phyloP scores from a whole-genome alignment of 305 asterid genomes.

The Nicotiana rustica region DNA sequence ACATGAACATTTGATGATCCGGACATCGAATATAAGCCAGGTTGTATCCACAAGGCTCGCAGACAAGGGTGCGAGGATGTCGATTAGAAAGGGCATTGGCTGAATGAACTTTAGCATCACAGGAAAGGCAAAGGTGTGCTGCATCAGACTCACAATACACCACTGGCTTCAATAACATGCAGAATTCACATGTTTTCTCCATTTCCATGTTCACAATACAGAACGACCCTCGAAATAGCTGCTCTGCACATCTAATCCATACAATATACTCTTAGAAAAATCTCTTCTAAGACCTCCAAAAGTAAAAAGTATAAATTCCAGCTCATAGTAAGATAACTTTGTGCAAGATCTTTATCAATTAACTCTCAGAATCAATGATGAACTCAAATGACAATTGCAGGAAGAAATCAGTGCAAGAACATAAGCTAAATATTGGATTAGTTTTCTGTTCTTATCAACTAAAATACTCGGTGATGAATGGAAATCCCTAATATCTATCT shows the following conservation, averaged over 20 bases:
- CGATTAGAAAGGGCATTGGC: conserved; percentile 84
- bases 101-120: conserved; percentile 86
- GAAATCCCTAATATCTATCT: neutral
- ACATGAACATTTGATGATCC: conserved; percentile 68
- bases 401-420: neutral
- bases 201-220: conserved; percentile 39
- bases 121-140: conserved; percentile 82
- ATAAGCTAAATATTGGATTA: neutral
- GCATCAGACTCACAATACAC: conserved; percentile 86
- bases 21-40: conserved; percentile 60
- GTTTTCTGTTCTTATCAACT: neutral
- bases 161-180: conserved; percentile 62
- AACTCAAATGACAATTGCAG: neutral
- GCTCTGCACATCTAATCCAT: conserved; percentile 36
- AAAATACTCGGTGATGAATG: neutral
- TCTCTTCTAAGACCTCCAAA: neutral
- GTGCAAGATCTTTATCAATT: neutral
- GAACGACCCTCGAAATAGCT: conserved; percentile 28
- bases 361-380: neutral
- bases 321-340: neutral
- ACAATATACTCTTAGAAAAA: neutral
- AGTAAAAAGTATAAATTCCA: conserved; percentile 17
- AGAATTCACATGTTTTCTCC: conserved; percentile 79
- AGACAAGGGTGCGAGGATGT: conserved; percentile 77
- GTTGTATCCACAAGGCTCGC: conserved; percentile 59